phyloP scores from a whole-genome alignment of 805 yeast genomes.

The Candida nemodendra region DNA sequence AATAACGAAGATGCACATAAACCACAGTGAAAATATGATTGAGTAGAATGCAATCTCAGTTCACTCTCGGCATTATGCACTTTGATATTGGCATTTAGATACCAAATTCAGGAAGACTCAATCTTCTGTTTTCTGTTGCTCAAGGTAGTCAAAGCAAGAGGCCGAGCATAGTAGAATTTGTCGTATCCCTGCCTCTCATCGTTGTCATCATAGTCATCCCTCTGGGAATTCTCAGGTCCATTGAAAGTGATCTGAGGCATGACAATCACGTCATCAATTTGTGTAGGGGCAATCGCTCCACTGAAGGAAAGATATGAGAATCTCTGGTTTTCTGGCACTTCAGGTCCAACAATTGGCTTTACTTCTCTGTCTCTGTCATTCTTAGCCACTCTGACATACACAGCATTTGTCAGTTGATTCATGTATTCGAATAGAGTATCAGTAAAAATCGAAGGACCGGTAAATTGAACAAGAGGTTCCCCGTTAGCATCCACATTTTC shows the following conservation, averaged over 20 bases:
- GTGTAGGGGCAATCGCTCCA: slow-evolving; percentile 32
- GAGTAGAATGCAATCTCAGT: too few relatives aligned
- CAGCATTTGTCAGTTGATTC: slow-evolving; percentile 26
- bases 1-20: too few relatives aligned
- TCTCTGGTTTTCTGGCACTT: slow-evolving; percentile 25
- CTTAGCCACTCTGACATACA: slow-evolving; percentile 31
- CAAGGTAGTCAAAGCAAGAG: slow-evolving; percentile 30
- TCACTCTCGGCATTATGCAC: too few relatives aligned
- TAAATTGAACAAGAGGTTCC: slow-evolving; percentile 34
- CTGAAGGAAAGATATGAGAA: slow-evolving; percentile 31
- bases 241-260: slow-evolving; percentile 33
- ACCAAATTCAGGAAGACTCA: slow-evolving; percentile 18
- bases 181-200: slow-evolving; percentile 28
- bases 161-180: slow-evolving; percentile 31
- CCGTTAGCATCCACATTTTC: slow-evolving; percentile 33
- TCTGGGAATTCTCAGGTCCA: slow-evolving; percentile 24
- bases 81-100: too few relatives aligned
- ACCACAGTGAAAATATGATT: too few relatives aligned
- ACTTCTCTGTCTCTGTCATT: slow-evolving; percentile 27
- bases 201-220: slow-evolving; percentile 30
- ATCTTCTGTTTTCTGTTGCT: slow-evolving; percentile 19
- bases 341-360: slow-evolving; percentile 31
- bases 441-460: slow-evolving; percentile 35
- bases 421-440: slow-evolving; percentile 34
- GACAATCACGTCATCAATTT: slow-evolving; percentile 31